A percentile compares a stretch with the other conserved stretches of the same genome.
Evolutionary conservation across 2,329 filamentous ascomycete genomes (phyloP).

Genomic region (Blastomyces percursus): DNA sequence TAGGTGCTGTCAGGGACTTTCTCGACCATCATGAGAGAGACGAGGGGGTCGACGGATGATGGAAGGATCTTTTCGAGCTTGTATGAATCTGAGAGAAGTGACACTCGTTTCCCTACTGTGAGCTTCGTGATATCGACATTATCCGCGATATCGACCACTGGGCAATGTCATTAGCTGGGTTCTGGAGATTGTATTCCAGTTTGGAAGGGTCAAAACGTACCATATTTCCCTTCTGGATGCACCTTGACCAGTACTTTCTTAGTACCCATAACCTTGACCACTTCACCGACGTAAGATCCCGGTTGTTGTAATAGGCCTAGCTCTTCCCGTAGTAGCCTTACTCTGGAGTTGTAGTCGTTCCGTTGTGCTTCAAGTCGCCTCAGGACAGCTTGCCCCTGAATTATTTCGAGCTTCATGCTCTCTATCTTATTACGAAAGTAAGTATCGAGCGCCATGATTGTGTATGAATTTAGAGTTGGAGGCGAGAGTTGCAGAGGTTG

Average conservation of each 20-base stretch:
- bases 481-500: not conserved
- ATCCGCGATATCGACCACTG: conserved; percentile 93
- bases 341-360: conserved; percentile 98
- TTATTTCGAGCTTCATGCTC: conserved; percentile 99
- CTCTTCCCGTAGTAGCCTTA: conserved; percentile 88
- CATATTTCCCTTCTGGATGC: conserved; percentile 99
- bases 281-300: conserved; percentile 94
- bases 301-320: conserved; percentile 92
- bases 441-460: conserved; percentile 91
- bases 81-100: conserved; percentile 91
- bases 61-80: conserved; percentile 98
- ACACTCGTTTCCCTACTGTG: conserved; percentile 94
- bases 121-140: conserved; percentile 91
- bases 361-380: conserved; percentile 92
- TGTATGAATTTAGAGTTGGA: not conserved
- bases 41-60: conserved; percentile 93
- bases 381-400: conserved; percentile 92
- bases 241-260: conserved; percentile 99
- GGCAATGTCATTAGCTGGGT: conserved; percentile 53
- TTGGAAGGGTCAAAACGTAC: conserved; percentile 42
- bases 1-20: conserved; percentile 99
- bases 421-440: conserved; percentile 99
- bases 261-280: conserved; percentile 99
- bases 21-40: conserved; percentile 99
- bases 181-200: not conserved